Evolutionary conservation across 31 red algal genomes (phyloP).

Genomic region (Bonnemaisonia californica): DNA sequence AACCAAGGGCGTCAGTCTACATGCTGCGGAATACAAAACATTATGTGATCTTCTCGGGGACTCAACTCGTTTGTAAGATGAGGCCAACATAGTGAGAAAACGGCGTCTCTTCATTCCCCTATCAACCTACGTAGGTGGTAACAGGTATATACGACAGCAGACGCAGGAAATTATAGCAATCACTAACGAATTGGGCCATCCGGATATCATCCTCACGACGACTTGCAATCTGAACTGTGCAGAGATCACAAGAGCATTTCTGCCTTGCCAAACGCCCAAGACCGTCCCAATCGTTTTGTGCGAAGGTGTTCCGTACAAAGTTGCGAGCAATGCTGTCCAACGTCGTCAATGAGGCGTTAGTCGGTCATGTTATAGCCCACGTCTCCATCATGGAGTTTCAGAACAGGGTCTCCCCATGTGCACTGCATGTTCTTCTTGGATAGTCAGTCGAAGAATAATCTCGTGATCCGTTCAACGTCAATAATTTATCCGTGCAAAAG

Average conservation of each 20-base stretch:
- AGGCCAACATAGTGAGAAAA: neutral
- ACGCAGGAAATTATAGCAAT: conserved; percentile 27
- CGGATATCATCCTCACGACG: conserved; percentile 33
- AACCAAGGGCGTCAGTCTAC: neutral
- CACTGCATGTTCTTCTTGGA: conserved; percentile 19
- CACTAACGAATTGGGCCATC: conserved; percentile 2
- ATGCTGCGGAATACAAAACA: neutral
- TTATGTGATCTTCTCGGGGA: neutral
- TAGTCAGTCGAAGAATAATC: neutral
- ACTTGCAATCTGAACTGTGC: conserved; percentile 39
- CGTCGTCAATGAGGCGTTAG: neutral
- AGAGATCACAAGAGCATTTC: conserved; percentile 8
- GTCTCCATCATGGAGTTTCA: conserved; percentile 28
- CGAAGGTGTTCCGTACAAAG: conserved; percentile 18
- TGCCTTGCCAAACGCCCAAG: neutral
- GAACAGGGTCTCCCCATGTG: conserved; percentile 16
- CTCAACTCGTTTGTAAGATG: neutral
- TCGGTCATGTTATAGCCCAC: conserved; percentile 9
- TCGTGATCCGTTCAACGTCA: neutral
- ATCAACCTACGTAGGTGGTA: conserved; percentile 6
- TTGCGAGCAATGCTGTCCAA: neutral
- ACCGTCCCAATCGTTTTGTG: conserved; percentile 9
- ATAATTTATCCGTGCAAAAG: conserved; percentile 16
- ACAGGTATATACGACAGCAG: conserved; percentile 9
- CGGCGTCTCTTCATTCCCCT: conserved; percentile 10